Evolutionary conservation across 257 asterid genomes (phyloP).

Genomic region (Ilex asprella): DNA sequence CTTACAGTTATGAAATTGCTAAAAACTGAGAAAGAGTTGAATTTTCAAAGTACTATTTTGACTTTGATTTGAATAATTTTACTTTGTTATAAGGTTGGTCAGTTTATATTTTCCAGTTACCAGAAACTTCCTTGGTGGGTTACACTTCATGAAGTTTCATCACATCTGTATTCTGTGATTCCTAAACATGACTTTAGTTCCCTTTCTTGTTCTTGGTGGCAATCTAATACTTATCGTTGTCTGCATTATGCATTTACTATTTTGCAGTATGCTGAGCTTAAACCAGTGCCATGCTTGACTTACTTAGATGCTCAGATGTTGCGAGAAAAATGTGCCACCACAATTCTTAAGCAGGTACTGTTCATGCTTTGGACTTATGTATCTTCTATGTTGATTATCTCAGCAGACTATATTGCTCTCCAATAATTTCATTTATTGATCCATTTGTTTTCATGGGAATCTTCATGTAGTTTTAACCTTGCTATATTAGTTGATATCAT

Average conservation of each 20-base stretch:
- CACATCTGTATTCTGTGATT: too few relatives aligned
- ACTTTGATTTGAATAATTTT: too few relatives aligned
- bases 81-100: too few relatives aligned
- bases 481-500: too few relatives aligned
- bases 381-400: slow-evolving; percentile 1
- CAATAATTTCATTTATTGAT: slow-evolving; percentile 1
- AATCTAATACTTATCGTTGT: neutral
- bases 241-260: neutral
- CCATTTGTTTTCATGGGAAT: neutral
- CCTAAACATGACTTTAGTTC: too few relatives aligned
- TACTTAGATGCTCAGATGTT: slow-evolving; percentile 69
- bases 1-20: too few relatives aligned
- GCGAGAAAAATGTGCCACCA: slow-evolving; percentile 88
- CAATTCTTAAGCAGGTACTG: slow-evolving; percentile 78
- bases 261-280: slow-evolving; percentile 95
- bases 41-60: too few relatives aligned
- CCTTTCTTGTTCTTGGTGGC: neutral
- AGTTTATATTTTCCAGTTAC: too few relatives aligned
- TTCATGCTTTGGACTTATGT: slow-evolving; percentile 9
- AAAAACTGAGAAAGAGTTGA: too few relatives aligned
- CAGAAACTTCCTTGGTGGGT: too few relatives aligned
- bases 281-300: slow-evolving; percentile 94
- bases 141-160: too few relatives aligned
- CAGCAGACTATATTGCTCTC: neutral
- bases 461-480: too few relatives aligned